Base-by-base conservation (phyloP, 805 yeast genomes). In the Brettanomyces sp. region DNA sequence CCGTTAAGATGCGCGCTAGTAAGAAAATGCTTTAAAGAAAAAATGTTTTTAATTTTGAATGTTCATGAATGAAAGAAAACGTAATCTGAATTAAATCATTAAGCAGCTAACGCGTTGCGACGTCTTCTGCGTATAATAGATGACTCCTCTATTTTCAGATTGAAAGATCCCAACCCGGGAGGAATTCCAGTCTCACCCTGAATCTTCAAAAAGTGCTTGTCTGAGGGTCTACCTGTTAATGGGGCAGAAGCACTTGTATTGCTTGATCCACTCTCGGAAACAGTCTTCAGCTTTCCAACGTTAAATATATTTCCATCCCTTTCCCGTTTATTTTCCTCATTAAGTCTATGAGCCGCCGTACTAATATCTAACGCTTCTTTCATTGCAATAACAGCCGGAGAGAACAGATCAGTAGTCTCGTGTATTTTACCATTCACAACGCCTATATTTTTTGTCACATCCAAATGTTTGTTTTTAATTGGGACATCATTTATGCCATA, bases 291-390 rank as follows among this genome's bases (percentile, higher is more conserved):
- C 1, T 9, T 28, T 6, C 7, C 7, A 28, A 7, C 32, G 32
- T 28, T 28, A 28, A 7, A 28, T 28, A 6, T 35, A 18, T 32
- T 25, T 39, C 42, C 14, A 6, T n/a, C 8, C 38, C 30, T 18
- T 32, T 34, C 28, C 44, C 14, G 8, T 13, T 13, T 18, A 5
- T 18, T 60, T 53, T 75, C 82, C 59, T 77, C 82, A 3, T 76
- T 77, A 69, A 72, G 69, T 57, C 82, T 66, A 55, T 74, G 80
- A 12, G 77, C 80, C 0, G 81, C 81, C n/a, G 79, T 66, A 1
- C 81, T 74, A 21, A 77, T 73, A 54, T 77, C 82, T 59, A 76
- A 76, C 12, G 80, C 81, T 49, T 77, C 82, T 48, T 76, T 68
- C 62, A 77, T 67, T 2, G 80, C 81, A 49, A 71, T 74, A 2